Percentiles rank a stretch among this genome's conserved stretches.
Conservation (phyloP, 371 early-diverging fungal genomes). For the Haplosporangium sp. region DNA sequence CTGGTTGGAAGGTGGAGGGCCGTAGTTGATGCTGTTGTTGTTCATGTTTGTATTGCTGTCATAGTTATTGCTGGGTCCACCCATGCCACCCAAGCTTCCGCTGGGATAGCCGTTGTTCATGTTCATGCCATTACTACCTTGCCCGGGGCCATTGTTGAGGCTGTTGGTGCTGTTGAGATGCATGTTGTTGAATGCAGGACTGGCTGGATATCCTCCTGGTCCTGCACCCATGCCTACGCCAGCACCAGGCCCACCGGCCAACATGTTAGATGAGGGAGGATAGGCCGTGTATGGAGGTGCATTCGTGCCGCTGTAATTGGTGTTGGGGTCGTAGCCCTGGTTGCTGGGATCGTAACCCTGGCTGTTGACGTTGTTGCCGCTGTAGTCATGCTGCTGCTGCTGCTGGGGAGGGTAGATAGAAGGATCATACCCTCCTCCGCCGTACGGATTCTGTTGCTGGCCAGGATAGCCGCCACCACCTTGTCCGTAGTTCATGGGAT, state of each 20-base stretch:
- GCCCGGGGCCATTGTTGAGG: background rate
- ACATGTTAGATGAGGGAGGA: slow-evolving; percentile 20
- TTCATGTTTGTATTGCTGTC: background rate
- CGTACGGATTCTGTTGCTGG: slow-evolving; percentile 8
- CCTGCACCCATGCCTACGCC: background rate
- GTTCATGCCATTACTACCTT: background rate
- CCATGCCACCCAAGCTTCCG: slow-evolving; percentile 4
- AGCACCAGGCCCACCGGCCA: background rate
- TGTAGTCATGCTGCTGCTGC: slow-evolving; percentile 3
- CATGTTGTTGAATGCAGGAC: slow-evolving; percentile 36
- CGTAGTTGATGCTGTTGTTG: slow-evolving; percentile 2
- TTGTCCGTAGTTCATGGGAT: slow-evolving; percentile 3
- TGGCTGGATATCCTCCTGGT: slow-evolving; percentile 7
- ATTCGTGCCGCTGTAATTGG: background rate
- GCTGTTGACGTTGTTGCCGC: background rate
- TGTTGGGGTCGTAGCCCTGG: slow-evolving; percentile 4
- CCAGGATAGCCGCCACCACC: slow-evolving; percentile 6
- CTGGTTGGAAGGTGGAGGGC: slow-evolving; percentile 15
- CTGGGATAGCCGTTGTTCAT: slow-evolving; percentile 9
- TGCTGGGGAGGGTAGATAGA: slow-evolving; percentile 29
- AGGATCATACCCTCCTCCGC: slow-evolving; percentile 10
- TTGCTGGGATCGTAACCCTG: slow-evolving; percentile 2
- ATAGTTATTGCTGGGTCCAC: slow-evolving; percentile 1
- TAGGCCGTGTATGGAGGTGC: slow-evolving; percentile 36
- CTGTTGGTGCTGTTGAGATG: slow-evolving; percentile 6